Conservation (phyloP, 2,329 filamentous ascomycete genomes). For the Fusarium sublunatum region DNA sequence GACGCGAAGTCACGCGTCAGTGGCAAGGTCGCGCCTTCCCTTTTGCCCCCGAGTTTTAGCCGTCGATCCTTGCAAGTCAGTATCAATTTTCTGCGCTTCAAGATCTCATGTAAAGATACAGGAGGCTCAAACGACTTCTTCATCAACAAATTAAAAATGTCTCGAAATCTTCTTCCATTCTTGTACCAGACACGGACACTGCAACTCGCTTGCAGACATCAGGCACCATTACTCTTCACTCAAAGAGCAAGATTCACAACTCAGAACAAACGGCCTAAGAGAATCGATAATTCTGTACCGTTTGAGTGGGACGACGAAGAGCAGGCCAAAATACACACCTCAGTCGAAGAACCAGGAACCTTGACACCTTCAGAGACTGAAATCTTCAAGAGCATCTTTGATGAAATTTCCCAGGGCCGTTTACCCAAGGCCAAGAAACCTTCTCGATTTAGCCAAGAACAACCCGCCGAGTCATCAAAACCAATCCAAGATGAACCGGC, state of each 20-base stretch:
- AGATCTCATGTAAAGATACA: conserved; percentile 25
- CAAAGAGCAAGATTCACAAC: conserved; percentile 39
- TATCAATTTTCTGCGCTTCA: conserved; percentile 32
- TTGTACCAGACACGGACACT: conserved; percentile 77
- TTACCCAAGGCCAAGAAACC: conserved; percentile 48
- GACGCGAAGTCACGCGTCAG: conserved; percentile 50
- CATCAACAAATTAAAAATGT: conserved; percentile 50
- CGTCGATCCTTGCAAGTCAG: conserved; percentile 3
- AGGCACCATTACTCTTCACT: conserved; percentile 38
- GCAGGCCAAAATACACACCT: conserved; percentile 36
- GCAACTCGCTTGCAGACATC: conserved; percentile 45
- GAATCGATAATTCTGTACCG: conserved; percentile 58
- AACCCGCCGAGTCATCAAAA: conserved; percentile 6
- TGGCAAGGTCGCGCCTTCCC: conserved; percentile 10
- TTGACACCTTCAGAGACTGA: conserved; percentile 68
- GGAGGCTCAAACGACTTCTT: background rate
- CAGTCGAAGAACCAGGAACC: conserved; percentile 55
- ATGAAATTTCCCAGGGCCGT: conserved; percentile 54
- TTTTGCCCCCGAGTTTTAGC: conserved; percentile 36
- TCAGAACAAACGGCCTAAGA: conserved; percentile 19
- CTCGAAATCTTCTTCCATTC: conserved; percentile 69
- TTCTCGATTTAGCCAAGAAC: conserved; percentile 5
- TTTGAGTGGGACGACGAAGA: conserved; percentile 64
- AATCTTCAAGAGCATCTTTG: conserved; percentile 69
- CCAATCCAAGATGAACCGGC: background rate